Evolutionary conservation across 495 filamentous ascomycete genomes (phyloP), one percentile per base, ranked within the genome.

Genomic region (Neurospora sublineolata): DNA sequence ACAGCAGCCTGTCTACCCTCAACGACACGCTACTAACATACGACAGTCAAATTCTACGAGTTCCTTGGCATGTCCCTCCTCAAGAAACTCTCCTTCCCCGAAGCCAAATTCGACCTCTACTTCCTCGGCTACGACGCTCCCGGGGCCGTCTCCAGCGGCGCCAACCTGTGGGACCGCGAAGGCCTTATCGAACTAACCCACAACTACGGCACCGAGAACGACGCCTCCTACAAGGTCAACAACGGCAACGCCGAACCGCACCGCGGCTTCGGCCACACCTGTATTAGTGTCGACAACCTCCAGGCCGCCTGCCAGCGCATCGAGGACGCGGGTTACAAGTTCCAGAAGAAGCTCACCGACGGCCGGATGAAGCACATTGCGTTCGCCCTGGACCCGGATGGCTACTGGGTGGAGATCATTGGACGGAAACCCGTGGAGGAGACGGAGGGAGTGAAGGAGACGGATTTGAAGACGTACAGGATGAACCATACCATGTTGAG

Each of bases 161-260:
- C 85, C 74, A 86, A 86, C 76, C 90, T 89, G 81, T 93, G 90
- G 71, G 92, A 96, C 81, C 92, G 94, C 69, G 90, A 97, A 76
- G 94, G 92, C 39, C 84, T 97, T 27, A 87, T 99, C 75, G 95
- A 99, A 79, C 89, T 99, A 72, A 97, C 93, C 70, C 95, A 99
- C 86, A 97, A 97, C 86, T 92, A 97, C 81, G 95, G 95, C 77
- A 97, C 94, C 18, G 95, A 98, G 82, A 86, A 86, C 72, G 92
- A 98, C 79, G 87, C 91, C 23, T 84, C 89, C 78, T 98, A 92
- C 86, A 91, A 88, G 77, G 83, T 94, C 73, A 89, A 87, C 75
- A 97, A 94, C 79, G 95, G 95, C 71, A 99, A 99, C 84, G 88
- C 85, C 23, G 93, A 97, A 71, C 94, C 93, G 0, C 82, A 89